These are phyloP conservation scores for Orbilia ellipsospora DNA, from an alignment of 2,329 filamentous ascomycete genomes.

Conservation along the genomic window DNA sequence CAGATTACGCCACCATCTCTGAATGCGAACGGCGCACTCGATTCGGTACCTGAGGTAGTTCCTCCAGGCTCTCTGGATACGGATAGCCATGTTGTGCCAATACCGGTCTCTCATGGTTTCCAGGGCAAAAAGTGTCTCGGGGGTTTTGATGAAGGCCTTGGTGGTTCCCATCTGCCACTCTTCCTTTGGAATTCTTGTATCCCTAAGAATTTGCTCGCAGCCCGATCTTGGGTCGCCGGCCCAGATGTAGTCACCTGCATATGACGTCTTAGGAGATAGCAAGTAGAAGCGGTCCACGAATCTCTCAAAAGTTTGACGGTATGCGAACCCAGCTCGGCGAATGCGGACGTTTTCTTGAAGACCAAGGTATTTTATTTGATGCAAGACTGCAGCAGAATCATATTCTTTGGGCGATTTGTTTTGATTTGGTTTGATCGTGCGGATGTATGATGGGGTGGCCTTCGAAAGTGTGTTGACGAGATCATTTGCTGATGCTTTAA, in stretches of 20 bases:
- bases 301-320: slow-evolving; percentile 98
- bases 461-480: slow-evolving; percentile 98
- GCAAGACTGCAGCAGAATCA: slow-evolving; percentile 97
- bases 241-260: slow-evolving; percentile 73
- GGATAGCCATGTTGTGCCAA: slow-evolving; percentile 82
- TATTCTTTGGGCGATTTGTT: slow-evolving; percentile 97
- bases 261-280: slow-evolving; percentile 81
- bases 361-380: slow-evolving; percentile 96
- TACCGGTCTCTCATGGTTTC: slow-evolving; percentile 98
- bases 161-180: slow-evolving; percentile 98
- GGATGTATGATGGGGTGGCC: slow-evolving; percentile 98
- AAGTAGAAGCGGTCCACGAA: slow-evolving; percentile 98
- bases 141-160: slow-evolving; percentile 99
- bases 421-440: slow-evolving; percentile 99
- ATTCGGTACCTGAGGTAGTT: slow-evolving; percentile 93
- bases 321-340: slow-evolving; percentile 97
- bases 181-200: slow-evolving; percentile 76
- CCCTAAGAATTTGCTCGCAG: slow-evolving; percentile 88
- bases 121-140: slow-evolving; percentile 93
- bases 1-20: slow-evolving; percentile 92
- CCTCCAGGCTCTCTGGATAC: slow-evolving; percentile 98
- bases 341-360: slow-evolving; percentile 98
- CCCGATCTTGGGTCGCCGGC: slow-evolving; percentile 84
- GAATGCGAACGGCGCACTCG: slow-evolving; percentile 88
- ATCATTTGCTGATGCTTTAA: slow-evolving; percentile 97